Base-by-base conservation (phyloP, 768 basidiomycete genomes). In the Psilocybe cyanescens region DNA sequence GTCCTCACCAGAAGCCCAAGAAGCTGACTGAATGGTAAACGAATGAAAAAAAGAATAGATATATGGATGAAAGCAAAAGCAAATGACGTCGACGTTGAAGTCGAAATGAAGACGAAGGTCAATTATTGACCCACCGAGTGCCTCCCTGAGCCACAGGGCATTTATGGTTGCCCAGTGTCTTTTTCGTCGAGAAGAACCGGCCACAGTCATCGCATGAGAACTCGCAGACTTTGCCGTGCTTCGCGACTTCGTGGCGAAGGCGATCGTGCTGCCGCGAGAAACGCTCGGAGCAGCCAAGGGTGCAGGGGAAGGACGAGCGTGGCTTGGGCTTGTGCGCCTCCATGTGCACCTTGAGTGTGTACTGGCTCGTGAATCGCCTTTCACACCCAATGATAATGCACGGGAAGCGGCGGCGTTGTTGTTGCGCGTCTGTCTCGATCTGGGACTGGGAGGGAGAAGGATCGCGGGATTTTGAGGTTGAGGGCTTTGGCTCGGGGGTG, bases 191-290 rank as follows among this genome's bases (percentile, higher is more conserved):
- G 70, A 85, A 86, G 69, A 85, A 84, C 9, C 83, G 74, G 16
- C 80, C 78, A 60, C 84, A 86, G 1, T 80, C 79, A 8, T 78
- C 74, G 64, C 84, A 86, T 1, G 72, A 70, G 67, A 82, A 84
- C 62, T 85, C 83, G 72, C 84, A 86, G 47, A 84, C 64, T 65
- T 83, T 84, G 12, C 81, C 81, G 61, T 86, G 84, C 67, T 86
- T 83, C 8, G 81, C 80, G 4, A 86, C 83, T 68, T 86, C 84
- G 60, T 86, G 84, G 56, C 84, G 78, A 11, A 86, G 76, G 35
- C 83, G 74, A 61, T 86, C 84, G 63, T 86, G 84, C 59, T 84
- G 83, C 53, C 84, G 73, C 33, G 83, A 85, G 70, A 86, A 86
- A 8, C 75, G 76, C 69, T 85, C 83, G 5, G 76, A 72, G 67